phyloP scores from a whole-genome alignment of 768 basidiomycete genomes.

The Inosperma sp. region DNA sequence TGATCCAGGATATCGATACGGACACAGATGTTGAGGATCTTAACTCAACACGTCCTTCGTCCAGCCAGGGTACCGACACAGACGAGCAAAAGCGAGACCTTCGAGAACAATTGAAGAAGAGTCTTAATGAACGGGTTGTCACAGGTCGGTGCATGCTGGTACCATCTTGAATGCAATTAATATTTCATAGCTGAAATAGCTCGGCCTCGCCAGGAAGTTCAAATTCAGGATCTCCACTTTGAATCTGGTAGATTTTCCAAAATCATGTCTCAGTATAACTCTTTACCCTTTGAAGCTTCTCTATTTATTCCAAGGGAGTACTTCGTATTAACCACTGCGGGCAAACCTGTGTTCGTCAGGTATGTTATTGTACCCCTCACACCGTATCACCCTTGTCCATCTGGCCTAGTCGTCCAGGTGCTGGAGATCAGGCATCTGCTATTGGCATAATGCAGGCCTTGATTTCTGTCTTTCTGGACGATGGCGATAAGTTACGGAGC shows the following conservation, averaged over 20 bases:
- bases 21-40: conserved; percentile 57
- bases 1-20: conserved; percentile 65
- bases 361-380: conserved; percentile 24
- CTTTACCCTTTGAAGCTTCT: conserved; percentile 26
- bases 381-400: conserved; percentile 7
- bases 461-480: conserved; percentile 92
- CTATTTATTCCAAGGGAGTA: conserved; percentile 67
- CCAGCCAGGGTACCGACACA: conserved; percentile 42
- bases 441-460: conserved; percentile 95
- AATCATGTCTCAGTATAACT: neutral
- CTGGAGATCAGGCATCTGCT: conserved; percentile 61
- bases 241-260: too few relatives aligned
- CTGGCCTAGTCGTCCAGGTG: conserved; percentile 43
- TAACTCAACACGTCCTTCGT: conserved; percentile 30
- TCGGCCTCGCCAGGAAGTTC: neutral
- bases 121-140: conserved; percentile 50
- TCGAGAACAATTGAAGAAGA: conserved; percentile 72
- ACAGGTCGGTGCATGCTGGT: conserved; percentile 35
- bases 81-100: conserved; percentile 56
- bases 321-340: conserved; percentile 90
- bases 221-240: too few relatives aligned
- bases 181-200: neutral
- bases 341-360: conserved; percentile 96
- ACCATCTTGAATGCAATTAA: neutral
- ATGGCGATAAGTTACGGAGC: conserved; percentile 78